phyloP scores from a whole-genome alignment of 2,329 filamentous ascomycete species.

The Aspergillus sp. region DNA sequence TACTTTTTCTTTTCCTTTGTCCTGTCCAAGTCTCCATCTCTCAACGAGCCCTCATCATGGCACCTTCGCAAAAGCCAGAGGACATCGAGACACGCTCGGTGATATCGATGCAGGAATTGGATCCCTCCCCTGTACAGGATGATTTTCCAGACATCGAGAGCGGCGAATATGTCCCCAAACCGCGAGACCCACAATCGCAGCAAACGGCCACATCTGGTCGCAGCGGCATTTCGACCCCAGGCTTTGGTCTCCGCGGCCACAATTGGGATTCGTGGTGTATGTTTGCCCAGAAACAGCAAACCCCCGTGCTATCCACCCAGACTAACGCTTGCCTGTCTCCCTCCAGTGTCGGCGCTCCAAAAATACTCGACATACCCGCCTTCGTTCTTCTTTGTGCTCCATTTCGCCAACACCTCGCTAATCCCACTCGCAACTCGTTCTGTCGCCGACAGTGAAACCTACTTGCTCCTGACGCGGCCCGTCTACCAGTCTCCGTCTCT shows the following conservation, averaged over 20 bases:
- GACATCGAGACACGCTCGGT: constrained; percentile 47
- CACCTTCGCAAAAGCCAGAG: constrained; percentile 20
- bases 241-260: constrained; percentile 62
- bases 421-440: constrained; percentile 73
- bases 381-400: constrained; percentile 70
- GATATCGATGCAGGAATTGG: constrained; percentile 70
- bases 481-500: constrained; percentile 82
- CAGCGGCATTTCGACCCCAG: constrained; percentile 17
- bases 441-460: constrained; percentile 72
- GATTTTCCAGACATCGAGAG: constrained; percentile 46
- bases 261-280: constrained; percentile 73
- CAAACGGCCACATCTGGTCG: constrained; percentile 1
- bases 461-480: constrained; percentile 85
- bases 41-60: constrained; percentile 11
- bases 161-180: constrained; percentile 44
- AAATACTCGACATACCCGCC: constrained; percentile 87
- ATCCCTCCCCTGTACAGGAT: constrained; percentile 75
- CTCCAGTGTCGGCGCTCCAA: constrained; percentile 69
- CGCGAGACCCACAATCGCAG: constrained; percentile 11
- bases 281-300: constrained; percentile 23
- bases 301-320: no score
- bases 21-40: not conserved
- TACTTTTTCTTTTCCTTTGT: not conserved
- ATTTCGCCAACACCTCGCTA: constrained; percentile 77
- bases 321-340: not conserved